phyloP scores from a whole-genome alignment of 768 basidiomycete species.

The Kockovaella imperatae region DNA sequence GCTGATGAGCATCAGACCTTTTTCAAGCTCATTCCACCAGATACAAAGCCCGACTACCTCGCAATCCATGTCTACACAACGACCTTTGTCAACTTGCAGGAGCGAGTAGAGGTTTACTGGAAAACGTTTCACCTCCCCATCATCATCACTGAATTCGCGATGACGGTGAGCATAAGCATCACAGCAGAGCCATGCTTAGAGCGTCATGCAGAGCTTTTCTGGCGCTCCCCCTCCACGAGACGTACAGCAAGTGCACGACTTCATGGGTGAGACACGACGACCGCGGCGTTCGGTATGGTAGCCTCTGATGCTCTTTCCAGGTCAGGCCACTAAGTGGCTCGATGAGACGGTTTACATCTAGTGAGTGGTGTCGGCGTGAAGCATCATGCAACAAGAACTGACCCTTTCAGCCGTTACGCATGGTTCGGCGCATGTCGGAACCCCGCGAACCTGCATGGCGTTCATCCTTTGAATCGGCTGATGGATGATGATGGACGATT shows the following conservation, averaged over 20 bases:
- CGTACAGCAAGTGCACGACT: slow-evolving; percentile 38
- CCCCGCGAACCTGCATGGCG: slow-evolving; percentile 27
- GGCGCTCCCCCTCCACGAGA: slow-evolving; percentile 21
- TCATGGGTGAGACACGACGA: slow-evolving; percentile 26
- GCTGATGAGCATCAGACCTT: slow-evolving; percentile 16
- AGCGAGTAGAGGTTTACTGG: slow-evolving; percentile 19
- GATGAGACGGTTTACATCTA: slow-evolving; percentile 31
- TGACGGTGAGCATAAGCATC: slow-evolving; percentile 19
- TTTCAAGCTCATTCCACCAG: slow-evolving; percentile 11
- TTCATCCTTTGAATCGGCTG: slow-evolving; percentile 33
- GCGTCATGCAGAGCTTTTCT: slow-evolving; percentile 25
- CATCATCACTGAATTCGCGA: slow-evolving; percentile 32
- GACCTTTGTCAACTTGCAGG: slow-evolving; percentile 30
- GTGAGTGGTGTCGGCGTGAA: slow-evolving; percentile 6
- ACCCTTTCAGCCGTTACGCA: slow-evolving; percentile 13
- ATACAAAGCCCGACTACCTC: slow-evolving; percentile 22
- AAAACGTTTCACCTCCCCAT: slow-evolving; percentile 23
- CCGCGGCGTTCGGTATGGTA: neutral
- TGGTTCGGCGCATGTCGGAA: slow-evolving; percentile 33
- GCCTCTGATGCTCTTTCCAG: slow-evolving; percentile 1
- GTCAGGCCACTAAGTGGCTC: slow-evolving; percentile 35
- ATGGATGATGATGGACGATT: slow-evolving; percentile 28
- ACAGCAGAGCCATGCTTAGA: slow-evolving; percentile 2
- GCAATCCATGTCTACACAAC: slow-evolving; percentile 38
- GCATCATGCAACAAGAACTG: neutral